Evolutionary conservation across 768 basidiomycete species (phyloP).

Genomic region (Boletus rubroflammeus): DNA sequence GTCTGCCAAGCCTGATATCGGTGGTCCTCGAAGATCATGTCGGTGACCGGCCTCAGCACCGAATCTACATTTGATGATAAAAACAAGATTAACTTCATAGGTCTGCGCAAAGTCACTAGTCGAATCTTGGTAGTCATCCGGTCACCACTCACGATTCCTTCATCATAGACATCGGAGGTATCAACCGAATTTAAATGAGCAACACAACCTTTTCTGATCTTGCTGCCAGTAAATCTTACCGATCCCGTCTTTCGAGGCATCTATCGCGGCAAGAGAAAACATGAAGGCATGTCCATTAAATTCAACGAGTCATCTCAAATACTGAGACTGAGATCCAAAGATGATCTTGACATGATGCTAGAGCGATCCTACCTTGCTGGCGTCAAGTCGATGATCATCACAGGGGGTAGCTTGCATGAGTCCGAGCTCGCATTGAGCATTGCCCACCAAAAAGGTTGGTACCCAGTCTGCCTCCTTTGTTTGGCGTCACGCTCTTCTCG

Average conservation of each 20-base stretch:
- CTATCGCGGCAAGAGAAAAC: conserved; percentile 47
- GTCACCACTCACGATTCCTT: neutral
- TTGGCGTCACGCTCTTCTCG: neutral
- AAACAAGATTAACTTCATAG: conserved; percentile 33
- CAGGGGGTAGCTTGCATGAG: conserved; percentile 67
- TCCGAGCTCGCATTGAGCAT: conserved; percentile 56
- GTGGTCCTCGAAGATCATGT: conserved; percentile 7
- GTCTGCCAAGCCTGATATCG: too few relatives aligned
- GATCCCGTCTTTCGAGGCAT: conserved; percentile 55
- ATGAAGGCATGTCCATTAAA: conserved; percentile 38
- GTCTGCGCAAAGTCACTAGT: conserved; percentile 12
- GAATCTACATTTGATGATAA: neutral
- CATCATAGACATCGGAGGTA: conserved; percentile 40
- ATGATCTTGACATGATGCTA: conserved; percentile 61
- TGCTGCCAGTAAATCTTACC: conserved; percentile 45
- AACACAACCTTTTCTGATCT: neutral
- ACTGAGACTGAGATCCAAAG: conserved; percentile 28
- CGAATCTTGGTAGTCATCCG: neutral
- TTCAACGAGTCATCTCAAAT: neutral
- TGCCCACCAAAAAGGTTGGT: conserved; percentile 53
- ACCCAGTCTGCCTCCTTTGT: neutral
- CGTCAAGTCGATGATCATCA: conserved; percentile 70
- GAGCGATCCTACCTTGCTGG: conserved; percentile 55
- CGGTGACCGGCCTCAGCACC: neutral
- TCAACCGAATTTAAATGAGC: neutral